These are phyloP conservation scores for Globisporangium ultimum DNA, from an alignment of 352 stramenopile genomes.

Conservation along the genomic window DNA sequence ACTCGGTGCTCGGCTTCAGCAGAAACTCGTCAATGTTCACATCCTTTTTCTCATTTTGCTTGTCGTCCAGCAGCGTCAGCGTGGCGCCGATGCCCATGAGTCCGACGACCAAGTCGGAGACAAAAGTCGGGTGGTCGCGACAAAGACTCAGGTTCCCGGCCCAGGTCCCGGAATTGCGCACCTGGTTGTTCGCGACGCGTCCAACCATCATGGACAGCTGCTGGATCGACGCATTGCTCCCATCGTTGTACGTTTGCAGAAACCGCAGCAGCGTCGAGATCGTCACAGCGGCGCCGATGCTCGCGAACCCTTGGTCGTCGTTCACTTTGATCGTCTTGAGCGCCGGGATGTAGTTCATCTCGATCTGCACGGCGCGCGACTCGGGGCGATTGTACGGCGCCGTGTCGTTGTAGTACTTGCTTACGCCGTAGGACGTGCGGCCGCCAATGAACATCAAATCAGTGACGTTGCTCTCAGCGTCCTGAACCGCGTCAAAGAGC, in stretches of 20 bases:
- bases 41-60: constrained; percentile 31
- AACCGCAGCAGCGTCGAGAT: constrained; percentile 73
- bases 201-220: constrained; percentile 37
- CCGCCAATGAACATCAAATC: constrained; percentile 63
- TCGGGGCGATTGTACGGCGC: constrained; percentile 54
- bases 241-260: constrained; percentile 67
- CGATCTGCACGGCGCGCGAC: constrained; percentile 32
- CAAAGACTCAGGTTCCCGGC: constrained; percentile 29
- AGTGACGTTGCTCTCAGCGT: constrained; percentile 57
- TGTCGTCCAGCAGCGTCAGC: constrained; percentile 67
- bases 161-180: constrained; percentile 31
- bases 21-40: constrained; percentile 24
- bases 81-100: constrained; percentile 60
- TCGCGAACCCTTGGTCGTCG: constrained; percentile 27
- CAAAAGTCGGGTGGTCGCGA: constrained; percentile 39
- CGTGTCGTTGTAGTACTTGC: constrained; percentile 56
- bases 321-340: constrained; percentile 18
- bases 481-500: constrained; percentile 74
- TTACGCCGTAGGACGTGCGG: constrained; percentile 45
- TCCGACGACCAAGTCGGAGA: constrained; percentile 61
- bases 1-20: constrained; percentile 14
- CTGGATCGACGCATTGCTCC: constrained; percentile 47
- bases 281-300: constrained; percentile 58
- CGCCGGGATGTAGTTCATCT: constrained; percentile 50
- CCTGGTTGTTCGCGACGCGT: constrained; percentile 58